Percentiles rank a stretch among this genome's conserved stretches.
Evolutionary conservation across 2,329 filamentous ascomycete genomes (phyloP).

Genomic region (Apiospora hydei): DNA sequence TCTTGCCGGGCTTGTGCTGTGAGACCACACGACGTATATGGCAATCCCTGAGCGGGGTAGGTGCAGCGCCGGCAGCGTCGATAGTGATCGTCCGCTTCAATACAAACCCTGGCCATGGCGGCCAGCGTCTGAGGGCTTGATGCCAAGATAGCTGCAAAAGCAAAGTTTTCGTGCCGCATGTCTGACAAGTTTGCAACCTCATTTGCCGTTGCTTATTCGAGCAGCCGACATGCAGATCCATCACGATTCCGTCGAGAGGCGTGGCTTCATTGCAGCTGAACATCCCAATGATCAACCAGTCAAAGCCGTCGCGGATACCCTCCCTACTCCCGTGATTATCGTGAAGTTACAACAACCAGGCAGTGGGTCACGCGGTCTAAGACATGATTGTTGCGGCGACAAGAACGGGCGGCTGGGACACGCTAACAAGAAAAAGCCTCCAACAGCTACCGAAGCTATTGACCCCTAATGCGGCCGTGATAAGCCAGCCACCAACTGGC

Average conservation of each 20-base stretch:
- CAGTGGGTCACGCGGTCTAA: constrained; percentile 1
- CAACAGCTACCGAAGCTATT: constrained; percentile 3
- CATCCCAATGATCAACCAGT: not conserved
- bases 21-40: constrained; percentile 11
- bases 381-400: constrained; percentile 14
- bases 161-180: not conserved
- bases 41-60: constrained; percentile 4
- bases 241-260: not conserved
- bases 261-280: constrained; percentile 7
- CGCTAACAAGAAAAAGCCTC: not conserved
- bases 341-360: not conserved
- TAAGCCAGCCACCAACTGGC: constrained; percentile 8
- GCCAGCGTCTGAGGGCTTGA: not conserved
- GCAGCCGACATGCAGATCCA: not conserved
- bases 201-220: not conserved
- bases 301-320: not conserved
- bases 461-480: constrained; percentile 8
- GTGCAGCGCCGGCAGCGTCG: not conserved
- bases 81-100: constrained; percentile 3
- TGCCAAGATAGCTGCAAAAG: constrained; percentile 1
- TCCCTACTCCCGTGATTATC: not conserved
- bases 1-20: not conserved
- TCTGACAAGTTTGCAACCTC: not conserved
- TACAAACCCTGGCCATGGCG: not conserved
- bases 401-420: not conserved